A percentile compares a stretch with the other conserved stretches of the same genome.
Conservation (phyloP, 140 eudicot genomes). For the Oenanthe javanica region DNA sequence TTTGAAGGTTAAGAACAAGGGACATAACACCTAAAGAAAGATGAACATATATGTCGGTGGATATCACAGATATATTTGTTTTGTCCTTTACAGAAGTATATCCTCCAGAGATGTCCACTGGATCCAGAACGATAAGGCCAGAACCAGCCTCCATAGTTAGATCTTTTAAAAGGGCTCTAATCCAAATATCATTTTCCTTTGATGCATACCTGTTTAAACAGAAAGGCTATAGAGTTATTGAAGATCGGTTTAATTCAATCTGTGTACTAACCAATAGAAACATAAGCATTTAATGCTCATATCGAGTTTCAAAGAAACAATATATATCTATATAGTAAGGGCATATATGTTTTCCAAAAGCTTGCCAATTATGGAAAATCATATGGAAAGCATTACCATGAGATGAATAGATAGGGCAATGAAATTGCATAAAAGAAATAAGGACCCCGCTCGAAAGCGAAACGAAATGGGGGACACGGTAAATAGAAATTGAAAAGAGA, state of each 20-base stretch:
- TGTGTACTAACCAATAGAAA: neutral
- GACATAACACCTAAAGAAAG: slow-evolving; percentile 84
- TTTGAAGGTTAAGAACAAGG: slow-evolving; percentile 83
- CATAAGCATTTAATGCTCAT: neutral
- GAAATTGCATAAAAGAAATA: no score
- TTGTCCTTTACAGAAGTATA: slow-evolving; percentile 94
- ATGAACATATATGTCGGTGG: slow-evolving; percentile 72
- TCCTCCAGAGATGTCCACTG: slow-evolving; percentile 93
- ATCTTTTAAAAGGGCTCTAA: slow-evolving; percentile 82
- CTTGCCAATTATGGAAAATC: neutral
- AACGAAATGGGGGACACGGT: no score
- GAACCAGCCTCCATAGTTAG: slow-evolving; percentile 93
- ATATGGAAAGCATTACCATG: neutral
- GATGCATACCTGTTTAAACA: slow-evolving; percentile 68
- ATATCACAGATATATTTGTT: slow-evolving; percentile 72
- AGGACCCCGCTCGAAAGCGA: no score
- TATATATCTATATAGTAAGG: neutral
- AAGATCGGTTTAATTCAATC: neutral
- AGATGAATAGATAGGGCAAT: no score
- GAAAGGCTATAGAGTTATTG: neutral
- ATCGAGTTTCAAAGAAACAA: neutral
- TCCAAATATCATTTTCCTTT: slow-evolving; percentile 92
- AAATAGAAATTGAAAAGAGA: no score
- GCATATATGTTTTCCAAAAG: neutral
- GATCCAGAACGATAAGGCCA: slow-evolving; percentile 87